Evolutionary conservation across 495 filamentous ascomycete species (phyloP), one percentile per base, ranked within the genome.

Genomic region (Penicillium canescens): DNA sequence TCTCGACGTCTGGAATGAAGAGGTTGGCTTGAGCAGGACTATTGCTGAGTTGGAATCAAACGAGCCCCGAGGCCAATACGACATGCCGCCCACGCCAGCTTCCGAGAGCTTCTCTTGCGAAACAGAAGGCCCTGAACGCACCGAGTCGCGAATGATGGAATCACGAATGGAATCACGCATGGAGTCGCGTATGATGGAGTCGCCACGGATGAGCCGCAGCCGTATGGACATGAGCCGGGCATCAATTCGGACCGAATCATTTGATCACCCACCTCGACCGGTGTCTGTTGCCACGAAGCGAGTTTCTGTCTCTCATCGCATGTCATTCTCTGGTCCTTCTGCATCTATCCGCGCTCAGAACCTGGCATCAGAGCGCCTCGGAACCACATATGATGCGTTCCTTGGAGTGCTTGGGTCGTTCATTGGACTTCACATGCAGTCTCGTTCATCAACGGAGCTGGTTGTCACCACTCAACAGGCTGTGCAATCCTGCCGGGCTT

Each of bases 351-450:
- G 68, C 55, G 77, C 73, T 57, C 72, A 68, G 28, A 82, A 81
- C 52, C 72, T 88, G 38, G 85, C 84, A 1, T 86, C 84, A 3
- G 77, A 80, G 52, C 86, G 86, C 55, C 81, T 98, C 31, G 85
- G 82, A 55, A 74, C 78, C 36, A 84, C 86, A 28, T 92, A 96
- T 69, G 92, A 98, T 71, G 78, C 79, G 12, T 95, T 97, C 66
- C 79, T 98, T 33, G 91, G 92, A 26, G 86, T 88, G 60, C 81
- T 98, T 41, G 92, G 89, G 36, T 91, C 88, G 9, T 96, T 97
- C 64, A 92, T 96, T 70, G 94, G 95, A 12, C 76, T 96, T 28
- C 90, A 96, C 59, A 80, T 96, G 49, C 90, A 96, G 64, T 91
- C 91, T 7, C 88, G 92, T 51, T 93, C 92, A 14, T 87, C 90